Conservation (phyloP, 352 stramenopile species). For the Phytophthora megakarya region DNA sequence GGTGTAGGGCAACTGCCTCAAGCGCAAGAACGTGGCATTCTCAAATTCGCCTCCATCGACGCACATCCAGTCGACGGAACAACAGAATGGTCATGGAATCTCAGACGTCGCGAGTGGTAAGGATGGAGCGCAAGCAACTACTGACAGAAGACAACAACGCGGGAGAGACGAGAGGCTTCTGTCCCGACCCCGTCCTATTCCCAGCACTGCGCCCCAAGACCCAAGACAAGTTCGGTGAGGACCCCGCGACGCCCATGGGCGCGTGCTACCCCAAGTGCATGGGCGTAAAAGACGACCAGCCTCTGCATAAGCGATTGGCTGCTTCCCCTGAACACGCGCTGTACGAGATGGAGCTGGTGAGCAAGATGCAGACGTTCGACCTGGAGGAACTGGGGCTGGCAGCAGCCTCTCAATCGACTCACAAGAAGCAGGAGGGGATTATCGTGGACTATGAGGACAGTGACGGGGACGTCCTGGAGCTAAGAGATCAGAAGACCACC, state of each 20-base stretch:
- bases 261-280: constrained; percentile 59
- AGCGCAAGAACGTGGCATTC: not conserved
- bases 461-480: constrained; percentile 22
- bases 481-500: constrained; percentile 18
- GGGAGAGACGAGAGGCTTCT: constrained; percentile 15
- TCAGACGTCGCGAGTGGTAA: not conserved
- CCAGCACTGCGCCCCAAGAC: constrained; percentile 9
- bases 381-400: constrained; percentile 53
- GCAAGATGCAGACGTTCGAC: constrained; percentile 42
- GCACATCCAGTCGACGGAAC: too few species aligned
- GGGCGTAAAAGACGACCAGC: constrained; percentile 24
- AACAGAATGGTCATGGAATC: too few species aligned
- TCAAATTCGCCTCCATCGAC: constrained; percentile 1
- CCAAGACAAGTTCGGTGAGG: not conserved
- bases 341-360: constrained; percentile 12
- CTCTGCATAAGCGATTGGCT: constrained; percentile 3
- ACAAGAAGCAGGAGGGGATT: constrained; percentile 36
- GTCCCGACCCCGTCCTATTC: constrained; percentile 4
- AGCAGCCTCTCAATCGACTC: not conserved
- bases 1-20: not conserved
- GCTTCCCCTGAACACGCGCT: not conserved
- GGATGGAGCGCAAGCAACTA: constrained; percentile 1
- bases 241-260: constrained; percentile 30
- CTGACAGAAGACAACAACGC: not conserved
- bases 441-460: constrained; percentile 67